Percentiles rank a stretch among this genome's conserved stretches.
Evolutionary conservation across 179 eudicot species (phyloP).

Genomic region (Patellifolia procumbens): DNA sequence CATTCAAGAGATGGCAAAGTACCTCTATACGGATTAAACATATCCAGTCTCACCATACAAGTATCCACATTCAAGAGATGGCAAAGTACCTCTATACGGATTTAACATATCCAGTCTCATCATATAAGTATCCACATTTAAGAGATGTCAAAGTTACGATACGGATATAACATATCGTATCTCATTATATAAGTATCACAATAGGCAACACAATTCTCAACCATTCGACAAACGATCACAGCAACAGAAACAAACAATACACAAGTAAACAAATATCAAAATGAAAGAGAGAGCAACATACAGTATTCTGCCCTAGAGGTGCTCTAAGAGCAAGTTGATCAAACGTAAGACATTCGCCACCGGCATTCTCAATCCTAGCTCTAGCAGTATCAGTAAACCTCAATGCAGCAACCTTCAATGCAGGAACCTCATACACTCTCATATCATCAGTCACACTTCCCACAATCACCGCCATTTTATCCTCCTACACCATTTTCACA

Average conservation of each 20-base stretch:
- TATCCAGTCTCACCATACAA: no score
- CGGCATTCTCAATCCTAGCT: slow-evolving; percentile 67
- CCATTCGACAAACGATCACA: background rate
- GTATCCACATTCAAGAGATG: no score
- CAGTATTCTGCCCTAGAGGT: slow-evolving; percentile 77
- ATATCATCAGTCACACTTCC: slow-evolving; percentile 57
- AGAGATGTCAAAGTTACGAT: background rate
- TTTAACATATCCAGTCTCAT: no score
- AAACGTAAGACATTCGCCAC: slow-evolving; percentile 66
- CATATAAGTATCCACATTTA: no score
- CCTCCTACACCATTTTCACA: slow-evolving; percentile 37
- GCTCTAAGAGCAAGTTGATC: slow-evolving; percentile 70
- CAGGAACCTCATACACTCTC: slow-evolving; percentile 55
- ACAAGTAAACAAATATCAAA: background rate
- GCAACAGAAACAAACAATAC: background rate
- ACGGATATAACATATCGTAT: background rate
- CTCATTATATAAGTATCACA: background rate
- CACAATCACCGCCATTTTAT: slow-evolving; percentile 52
- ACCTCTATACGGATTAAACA: no score
- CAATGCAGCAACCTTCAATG: slow-evolving; percentile 53
- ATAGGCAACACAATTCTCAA: background rate
- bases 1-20: no score
- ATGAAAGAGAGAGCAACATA: slow-evolving; percentile 14
- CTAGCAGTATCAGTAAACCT: slow-evolving; percentile 68
- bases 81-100: no score